Conservation (phyloP, 1,284 basidiomycete genomes). For the Caloboletus inedulis region DNA sequence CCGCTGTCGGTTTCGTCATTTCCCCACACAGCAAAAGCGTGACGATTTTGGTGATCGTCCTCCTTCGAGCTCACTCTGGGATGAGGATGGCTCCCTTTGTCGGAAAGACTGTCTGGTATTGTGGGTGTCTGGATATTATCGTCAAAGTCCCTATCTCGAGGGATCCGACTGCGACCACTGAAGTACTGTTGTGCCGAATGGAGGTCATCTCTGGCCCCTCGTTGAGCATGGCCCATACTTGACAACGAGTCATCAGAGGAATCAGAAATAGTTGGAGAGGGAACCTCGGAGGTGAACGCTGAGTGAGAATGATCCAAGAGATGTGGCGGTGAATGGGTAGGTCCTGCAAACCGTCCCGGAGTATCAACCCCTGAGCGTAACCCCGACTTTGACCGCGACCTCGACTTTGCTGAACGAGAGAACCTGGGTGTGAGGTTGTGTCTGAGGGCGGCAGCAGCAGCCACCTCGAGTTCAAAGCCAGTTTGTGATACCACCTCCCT, state of each 20-base stretch:
- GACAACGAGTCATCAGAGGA: constrained; percentile 34
- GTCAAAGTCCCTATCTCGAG: constrained; percentile 50
- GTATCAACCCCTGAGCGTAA: constrained; percentile 67
- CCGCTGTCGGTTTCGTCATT: constrained; percentile 86
- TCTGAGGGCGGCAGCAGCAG: constrained; percentile 38
- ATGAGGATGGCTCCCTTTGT: constrained; percentile 36
- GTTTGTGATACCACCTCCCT: constrained; percentile 33
- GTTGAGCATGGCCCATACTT: constrained; percentile 35
- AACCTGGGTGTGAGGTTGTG: constrained; percentile 33
- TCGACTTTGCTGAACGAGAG: constrained; percentile 38
- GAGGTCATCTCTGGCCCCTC: constrained; percentile 52
- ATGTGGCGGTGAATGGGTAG: constrained; percentile 53
- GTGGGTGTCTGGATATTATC: constrained; percentile 62
- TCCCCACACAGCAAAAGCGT: constrained; percentile 79
- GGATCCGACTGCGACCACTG: constrained; percentile 52
- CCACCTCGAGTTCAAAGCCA: constrained; percentile 32
- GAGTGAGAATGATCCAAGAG: constrained; percentile 19
- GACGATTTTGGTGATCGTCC: constrained; percentile 43
- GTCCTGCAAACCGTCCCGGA: constrained; percentile 73
- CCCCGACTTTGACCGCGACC: constrained; percentile 43
- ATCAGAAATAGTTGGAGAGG: constrained; percentile 42
- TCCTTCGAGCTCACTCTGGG: constrained; percentile 38
- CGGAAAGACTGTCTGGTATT: constrained; percentile 37
- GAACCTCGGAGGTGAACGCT: constrained; percentile 29
- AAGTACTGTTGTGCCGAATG: constrained; percentile 43